Percentiles rank a stretch among this genome's conserved stretches.
These are phyloP conservation scores for Stemphylium vesicarium DNA, from an alignment of 2,329 filamentous ascomycete genomes.

Conservation along the genomic window DNA sequence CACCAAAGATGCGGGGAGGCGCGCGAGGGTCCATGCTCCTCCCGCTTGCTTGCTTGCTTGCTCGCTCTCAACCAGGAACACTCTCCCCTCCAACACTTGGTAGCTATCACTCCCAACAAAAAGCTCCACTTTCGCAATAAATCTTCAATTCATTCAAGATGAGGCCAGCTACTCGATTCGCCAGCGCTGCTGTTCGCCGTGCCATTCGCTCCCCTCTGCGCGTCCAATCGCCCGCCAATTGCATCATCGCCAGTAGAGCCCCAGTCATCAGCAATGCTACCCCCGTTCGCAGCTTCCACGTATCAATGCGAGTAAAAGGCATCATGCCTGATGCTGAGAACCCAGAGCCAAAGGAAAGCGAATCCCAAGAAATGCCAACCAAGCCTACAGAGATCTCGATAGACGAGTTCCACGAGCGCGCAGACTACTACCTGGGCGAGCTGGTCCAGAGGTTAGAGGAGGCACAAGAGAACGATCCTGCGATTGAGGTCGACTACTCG, in stretches of 20 bases:
- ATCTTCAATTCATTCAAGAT: constrained; percentile 15
- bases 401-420: constrained; percentile 75
- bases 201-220: constrained; percentile 29
- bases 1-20: constrained; percentile 11
- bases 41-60: neutral
- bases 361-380: constrained; percentile 47
- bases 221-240: constrained; percentile 28
- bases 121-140: neutral
- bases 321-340: constrained; percentile 56
- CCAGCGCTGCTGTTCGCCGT: constrained; percentile 29
- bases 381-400: constrained; percentile 71
- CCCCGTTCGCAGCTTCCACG: constrained; percentile 33
- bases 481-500: constrained; percentile 87
- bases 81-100: constrained; percentile 8
- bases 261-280: constrained; percentile 13
- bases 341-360: constrained; percentile 45
- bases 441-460: constrained; percentile 70
- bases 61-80: constrained; percentile 8
- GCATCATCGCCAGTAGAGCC: constrained; percentile 33
- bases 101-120: neutral
- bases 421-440: constrained; percentile 75
- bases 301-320: constrained; percentile 35
- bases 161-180: constrained; percentile 34
- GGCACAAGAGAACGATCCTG: constrained; percentile 73
- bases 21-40: constrained; percentile 11